Base-by-base conservation (phyloP, 257 asterid genomes). In the Paulownia fortunei region DNA sequence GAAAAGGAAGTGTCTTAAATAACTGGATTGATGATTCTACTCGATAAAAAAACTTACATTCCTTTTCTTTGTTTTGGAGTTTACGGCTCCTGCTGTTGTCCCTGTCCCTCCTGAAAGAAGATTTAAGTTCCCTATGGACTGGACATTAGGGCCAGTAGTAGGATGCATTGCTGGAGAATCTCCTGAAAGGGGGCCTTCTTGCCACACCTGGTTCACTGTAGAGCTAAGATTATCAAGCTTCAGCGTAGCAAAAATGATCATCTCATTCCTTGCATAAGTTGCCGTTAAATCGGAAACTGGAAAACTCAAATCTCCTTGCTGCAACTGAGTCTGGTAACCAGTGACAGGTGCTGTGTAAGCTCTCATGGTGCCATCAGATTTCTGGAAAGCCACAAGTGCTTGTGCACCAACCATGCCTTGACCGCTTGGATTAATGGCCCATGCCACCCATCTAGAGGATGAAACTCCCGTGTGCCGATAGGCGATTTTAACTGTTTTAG, bases 131-230 rank as follows among this genome's bases (percentile, higher is more conserved):
- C 89, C 97, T 80, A 78, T 80, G 3, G 98, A 84, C 77, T 74
- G 92, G 24, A 90, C 72, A 83, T 89, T 91, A 21, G 84, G 60
- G 12, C 95, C 96, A 16, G 94, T 41, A 16, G 86, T 75, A 23
- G 84, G 63, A 80, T 94, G 98, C 76, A 74, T 61, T 2, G 84
- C 84, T 6, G 95, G 99, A 27, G 85, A 66, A 59, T 82, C 90
- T 1, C 89, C 88, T 5, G 97, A 92, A 72, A 92, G 51, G 1
- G 98, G 97, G 10, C 98, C 99, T 18, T 88, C 92, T 77, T 94
- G 99, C 99, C 99, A 94, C n/a, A 91, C 89, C 69, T 94, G 99
- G 76, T 91, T 92, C 30, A 92, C 76, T 12, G 82, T 73, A 6
- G 91, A 80, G 82, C 88, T 89, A 1, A 84, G 56, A 24, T 88